Percentiles rank a stretch among this genome's conserved stretches.
phyloP scores from a whole-genome alignment of 345 rosid species.

The Pistacia integerrima region DNA sequence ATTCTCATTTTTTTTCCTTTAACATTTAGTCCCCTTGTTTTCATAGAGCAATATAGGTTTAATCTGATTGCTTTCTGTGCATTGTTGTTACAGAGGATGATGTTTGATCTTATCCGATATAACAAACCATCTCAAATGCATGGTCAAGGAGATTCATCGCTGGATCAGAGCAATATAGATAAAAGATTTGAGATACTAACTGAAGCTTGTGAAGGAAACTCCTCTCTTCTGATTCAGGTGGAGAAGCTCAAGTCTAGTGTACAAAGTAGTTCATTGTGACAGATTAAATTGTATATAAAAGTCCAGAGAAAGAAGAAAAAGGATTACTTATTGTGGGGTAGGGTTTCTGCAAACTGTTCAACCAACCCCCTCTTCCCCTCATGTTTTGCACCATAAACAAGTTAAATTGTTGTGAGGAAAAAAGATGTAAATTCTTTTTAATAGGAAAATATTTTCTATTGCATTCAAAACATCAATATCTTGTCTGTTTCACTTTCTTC shows the following conservation, averaged over 20 bases:
- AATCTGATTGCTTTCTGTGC: constrained; percentile 4
- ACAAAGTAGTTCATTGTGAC: constrained; percentile 1
- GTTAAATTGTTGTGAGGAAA: no score
- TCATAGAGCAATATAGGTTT: background rate
- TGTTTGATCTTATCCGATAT: constrained; percentile 59
- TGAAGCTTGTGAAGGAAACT: constrained; percentile 68
- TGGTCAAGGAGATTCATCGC: constrained; percentile 28
- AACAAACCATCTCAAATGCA: constrained; percentile 20
- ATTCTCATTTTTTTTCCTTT: background rate
- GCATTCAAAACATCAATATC: no score
- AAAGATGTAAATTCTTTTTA: no score
- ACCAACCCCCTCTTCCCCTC: no score
- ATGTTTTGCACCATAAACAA: no score
- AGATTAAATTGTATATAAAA: background rate
- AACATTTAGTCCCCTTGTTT: background rate
- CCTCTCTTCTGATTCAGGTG: constrained; percentile 53
- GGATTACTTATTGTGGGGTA: background rate
- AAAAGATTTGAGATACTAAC: constrained; percentile 48
- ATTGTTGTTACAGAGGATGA: constrained; percentile 55
- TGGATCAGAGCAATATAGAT: constrained; percentile 15
- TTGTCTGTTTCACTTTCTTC: no score
- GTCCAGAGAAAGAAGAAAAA: background rate
- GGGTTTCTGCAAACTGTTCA: background rate
- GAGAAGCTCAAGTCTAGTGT: constrained; percentile 52
- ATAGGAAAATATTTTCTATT: no score